Conservation (phyloP, 148 eudicot genomes). For the Spergularia bocconei region DNA sequence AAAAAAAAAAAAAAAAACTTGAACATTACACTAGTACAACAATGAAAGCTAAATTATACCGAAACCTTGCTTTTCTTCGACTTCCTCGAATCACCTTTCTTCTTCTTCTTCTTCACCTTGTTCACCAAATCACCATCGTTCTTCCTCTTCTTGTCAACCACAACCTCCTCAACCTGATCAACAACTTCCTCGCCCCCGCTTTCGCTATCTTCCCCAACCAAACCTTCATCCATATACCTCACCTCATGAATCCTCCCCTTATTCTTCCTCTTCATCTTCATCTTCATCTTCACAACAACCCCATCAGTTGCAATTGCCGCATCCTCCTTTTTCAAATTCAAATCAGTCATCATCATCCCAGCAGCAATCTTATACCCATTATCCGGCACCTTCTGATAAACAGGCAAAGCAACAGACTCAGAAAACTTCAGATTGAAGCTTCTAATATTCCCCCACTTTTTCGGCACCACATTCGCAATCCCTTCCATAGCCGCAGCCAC, state of each 20-base stretch:
- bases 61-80: constrained; percentile 28
- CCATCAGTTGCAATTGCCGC: no score
- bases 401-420: constrained; percentile 72
- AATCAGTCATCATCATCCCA: background rate
- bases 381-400: constrained; percentile 77
- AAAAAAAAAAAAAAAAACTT: background rate
- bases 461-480: constrained; percentile 49
- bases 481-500: constrained; percentile 55
- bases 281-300: constrained; percentile 14
- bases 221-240: constrained; percentile 60
- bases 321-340: background rate
- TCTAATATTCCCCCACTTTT: constrained; percentile 66
- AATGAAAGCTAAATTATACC: constrained; percentile 12
- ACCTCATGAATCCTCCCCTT: constrained; percentile 91
- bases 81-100: constrained; percentile 20
- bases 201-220: constrained; percentile 23
- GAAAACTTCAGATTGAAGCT: constrained; percentile 68
- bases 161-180: constrained; percentile 3
- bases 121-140: background rate
- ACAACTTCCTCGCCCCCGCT: constrained; percentile 5
- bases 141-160: constrained; percentile 23
- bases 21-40: background rate
- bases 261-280: constrained; percentile 11
- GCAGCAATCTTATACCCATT: constrained; percentile 52
- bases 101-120: background rate